A percentile compares a stretch with the other conserved stretches of the same genome.
phyloP scores from a whole-genome alignment of 352 stramenopile genomes.

The Phytopythium ostracodes region DNA sequence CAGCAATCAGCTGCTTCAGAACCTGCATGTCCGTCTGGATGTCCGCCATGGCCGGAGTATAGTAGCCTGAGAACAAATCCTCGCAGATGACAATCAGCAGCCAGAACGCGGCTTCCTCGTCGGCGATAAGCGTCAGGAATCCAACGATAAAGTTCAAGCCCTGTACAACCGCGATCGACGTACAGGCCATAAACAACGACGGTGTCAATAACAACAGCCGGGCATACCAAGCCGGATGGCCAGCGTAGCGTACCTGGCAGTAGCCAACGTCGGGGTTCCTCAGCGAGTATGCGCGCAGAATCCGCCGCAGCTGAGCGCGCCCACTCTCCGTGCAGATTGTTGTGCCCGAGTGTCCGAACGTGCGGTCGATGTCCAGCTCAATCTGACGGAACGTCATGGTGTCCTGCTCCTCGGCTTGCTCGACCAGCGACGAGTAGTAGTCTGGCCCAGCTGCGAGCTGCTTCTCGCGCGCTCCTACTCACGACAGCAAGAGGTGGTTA shows the following conservation, averaged over 20 bases:
- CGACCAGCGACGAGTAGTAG: slow-evolving; percentile 52
- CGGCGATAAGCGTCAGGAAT: slow-evolving; percentile 71
- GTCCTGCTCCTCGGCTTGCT: slow-evolving; percentile 38
- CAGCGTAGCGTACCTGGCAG: slow-evolving; percentile 68
- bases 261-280: slow-evolving; percentile 79
- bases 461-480: slow-evolving; percentile 43
- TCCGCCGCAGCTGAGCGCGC: slow-evolving; percentile 45
- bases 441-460: slow-evolving; percentile 34
- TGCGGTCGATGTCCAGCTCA: slow-evolving; percentile 84
- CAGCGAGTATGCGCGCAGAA: slow-evolving; percentile 80
- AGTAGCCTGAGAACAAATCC: slow-evolving; percentile 87
- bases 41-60: slow-evolving; percentile 86
- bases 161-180: slow-evolving; percentile 16
- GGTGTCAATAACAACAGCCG: not conserved
- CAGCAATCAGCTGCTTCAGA: slow-evolving; percentile 79
- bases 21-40: slow-evolving; percentile 90
- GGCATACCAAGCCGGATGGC: too few relatives aligned
- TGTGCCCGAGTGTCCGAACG: slow-evolving; percentile 72
- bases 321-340: slow-evolving; percentile 56
- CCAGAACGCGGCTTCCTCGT: slow-evolving; percentile 90
- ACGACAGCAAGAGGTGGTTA: not conserved
- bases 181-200: too few relatives aligned
- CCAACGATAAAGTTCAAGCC: slow-evolving; percentile 89
- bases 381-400: slow-evolving; percentile 74
- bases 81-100: slow-evolving; percentile 85